These are phyloP conservation scores for Kwoniella europaea DNA, from an alignment of 768 basidiomycete genomes.

Conservation along the genomic window DNA sequence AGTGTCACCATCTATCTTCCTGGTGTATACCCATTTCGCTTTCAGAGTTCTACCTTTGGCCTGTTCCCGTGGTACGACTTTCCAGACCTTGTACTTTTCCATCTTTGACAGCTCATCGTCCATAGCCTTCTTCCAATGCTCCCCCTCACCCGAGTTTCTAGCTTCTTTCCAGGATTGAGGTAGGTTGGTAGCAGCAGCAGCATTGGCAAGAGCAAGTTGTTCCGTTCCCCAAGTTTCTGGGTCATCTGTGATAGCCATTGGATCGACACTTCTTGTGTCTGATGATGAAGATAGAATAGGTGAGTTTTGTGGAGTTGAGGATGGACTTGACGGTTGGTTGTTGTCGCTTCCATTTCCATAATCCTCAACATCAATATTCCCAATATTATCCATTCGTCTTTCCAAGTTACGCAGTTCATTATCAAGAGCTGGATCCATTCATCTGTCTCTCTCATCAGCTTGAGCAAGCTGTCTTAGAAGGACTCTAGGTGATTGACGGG, in stretches of 20 bases:
- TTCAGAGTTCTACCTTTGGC: slow-evolving; percentile 40
- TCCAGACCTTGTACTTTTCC: slow-evolving; percentile 52
- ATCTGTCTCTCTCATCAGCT: no score
- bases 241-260: slow-evolving; percentile 9
- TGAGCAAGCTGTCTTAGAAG: no score
- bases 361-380: no score
- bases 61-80: slow-evolving; percentile 16
- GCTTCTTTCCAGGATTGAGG: slow-evolving; percentile 17
- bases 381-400: no score
- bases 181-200: not conserved
- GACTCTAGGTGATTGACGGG: no score
- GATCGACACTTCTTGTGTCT: not conserved
- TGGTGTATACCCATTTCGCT: slow-evolving; percentile 58
- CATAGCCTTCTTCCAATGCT: slow-evolving; percentile 48
- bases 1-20: slow-evolving; percentile 48
- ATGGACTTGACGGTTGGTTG: no score
- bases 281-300: no score
- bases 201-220: not conserved
- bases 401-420: no score
- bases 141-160: not conserved
- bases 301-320: no score
- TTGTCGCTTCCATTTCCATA: no score
- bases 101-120: slow-evolving; percentile 44
- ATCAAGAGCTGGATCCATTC: no score
- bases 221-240: slow-evolving; percentile 7